These are phyloP conservation scores for Thinopyrum elongatum DNA, from an alignment of 176 grass and related monocot species.

Conservation along the genomic window DNA sequence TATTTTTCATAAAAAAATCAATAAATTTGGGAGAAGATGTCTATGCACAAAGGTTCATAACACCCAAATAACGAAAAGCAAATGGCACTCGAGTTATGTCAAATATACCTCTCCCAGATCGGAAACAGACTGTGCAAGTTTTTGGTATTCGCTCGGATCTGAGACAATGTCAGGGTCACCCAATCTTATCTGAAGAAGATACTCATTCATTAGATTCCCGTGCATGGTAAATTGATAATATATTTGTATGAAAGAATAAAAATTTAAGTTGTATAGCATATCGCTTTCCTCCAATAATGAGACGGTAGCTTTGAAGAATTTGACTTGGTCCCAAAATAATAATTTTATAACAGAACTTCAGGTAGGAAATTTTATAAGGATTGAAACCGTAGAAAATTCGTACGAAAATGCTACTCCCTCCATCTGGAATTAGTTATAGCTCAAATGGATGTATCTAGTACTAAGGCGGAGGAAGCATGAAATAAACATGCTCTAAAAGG, in stretches of 20 bases:
- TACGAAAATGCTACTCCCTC: background rate
- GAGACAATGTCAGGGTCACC: constrained; percentile 88
- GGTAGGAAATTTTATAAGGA: background rate
- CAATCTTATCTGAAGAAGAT: constrained; percentile 73
- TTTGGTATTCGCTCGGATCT: constrained; percentile 90
- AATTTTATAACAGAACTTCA: background rate
- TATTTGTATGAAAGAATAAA: background rate
- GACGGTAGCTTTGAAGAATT: background rate
- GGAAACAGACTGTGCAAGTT: constrained; percentile 81
- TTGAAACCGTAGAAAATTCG: background rate
- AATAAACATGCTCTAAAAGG: background rate
- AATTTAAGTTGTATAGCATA: background rate
- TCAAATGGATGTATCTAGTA: too few relatives aligned
- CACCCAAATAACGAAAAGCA: background rate
- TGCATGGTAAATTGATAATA: constrained; percentile 15
- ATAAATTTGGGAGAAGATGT: background rate
- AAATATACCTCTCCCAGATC: constrained; percentile 83
- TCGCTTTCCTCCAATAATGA: background rate
- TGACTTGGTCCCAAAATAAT: background rate
- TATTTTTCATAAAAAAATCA: constrained; percentile 2
- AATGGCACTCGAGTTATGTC: background rate
- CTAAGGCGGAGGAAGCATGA: too few relatives aligned
- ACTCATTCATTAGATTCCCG: background rate
- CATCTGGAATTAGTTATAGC: too few relatives aligned
- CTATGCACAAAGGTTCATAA: background rate